Evolutionary conservation across 225 moss, liverwort and hornwort genomes (phyloP).

Genomic region (Bryoerythrophyllum caledonicum): DNA sequence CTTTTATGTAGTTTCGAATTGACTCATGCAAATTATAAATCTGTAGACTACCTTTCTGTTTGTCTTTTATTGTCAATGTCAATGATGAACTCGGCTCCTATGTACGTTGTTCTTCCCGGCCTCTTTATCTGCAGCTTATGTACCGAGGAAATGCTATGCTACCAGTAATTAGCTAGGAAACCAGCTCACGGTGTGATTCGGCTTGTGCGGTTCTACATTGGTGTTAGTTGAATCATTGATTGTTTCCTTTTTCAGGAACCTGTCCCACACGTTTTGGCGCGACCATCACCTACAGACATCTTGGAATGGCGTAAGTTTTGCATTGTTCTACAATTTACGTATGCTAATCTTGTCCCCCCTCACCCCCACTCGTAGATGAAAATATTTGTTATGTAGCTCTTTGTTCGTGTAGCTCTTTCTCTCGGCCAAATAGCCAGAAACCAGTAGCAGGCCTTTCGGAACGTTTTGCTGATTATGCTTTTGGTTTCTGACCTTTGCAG

Average conservation of each 20-base stretch:
- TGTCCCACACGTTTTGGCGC: constrained; percentile 89
- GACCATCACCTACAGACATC: constrained; percentile 92
- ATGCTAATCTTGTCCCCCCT: not conserved
- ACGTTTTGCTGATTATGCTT: not conserved
- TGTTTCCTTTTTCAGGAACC: constrained; percentile 72
- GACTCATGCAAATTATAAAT: not conserved
- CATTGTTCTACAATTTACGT: not conserved
- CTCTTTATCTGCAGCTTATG: not conserved
- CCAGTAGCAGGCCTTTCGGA: not conserved
- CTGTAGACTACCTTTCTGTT: not conserved
- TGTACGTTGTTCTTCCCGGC: not conserved
- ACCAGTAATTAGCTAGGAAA: constrained; percentile 6
- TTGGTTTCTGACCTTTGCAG: constrained; percentile 44
- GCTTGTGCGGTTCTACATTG: constrained; percentile 16
- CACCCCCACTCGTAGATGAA: no score
- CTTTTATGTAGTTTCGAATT: not conserved
- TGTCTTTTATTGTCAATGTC: constrained; percentile 4
- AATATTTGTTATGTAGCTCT: no score
- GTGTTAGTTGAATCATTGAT: not conserved
- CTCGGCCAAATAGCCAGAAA: no score
- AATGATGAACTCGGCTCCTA: not conserved
- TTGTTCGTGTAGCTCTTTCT: no score
- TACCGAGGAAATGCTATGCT: not conserved
- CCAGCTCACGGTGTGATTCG: not conserved
- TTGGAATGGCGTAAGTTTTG: constrained; percentile 98